phyloP scores from a whole-genome alignment of 768 basidiomycete species.

The Russula compacta region DNA sequence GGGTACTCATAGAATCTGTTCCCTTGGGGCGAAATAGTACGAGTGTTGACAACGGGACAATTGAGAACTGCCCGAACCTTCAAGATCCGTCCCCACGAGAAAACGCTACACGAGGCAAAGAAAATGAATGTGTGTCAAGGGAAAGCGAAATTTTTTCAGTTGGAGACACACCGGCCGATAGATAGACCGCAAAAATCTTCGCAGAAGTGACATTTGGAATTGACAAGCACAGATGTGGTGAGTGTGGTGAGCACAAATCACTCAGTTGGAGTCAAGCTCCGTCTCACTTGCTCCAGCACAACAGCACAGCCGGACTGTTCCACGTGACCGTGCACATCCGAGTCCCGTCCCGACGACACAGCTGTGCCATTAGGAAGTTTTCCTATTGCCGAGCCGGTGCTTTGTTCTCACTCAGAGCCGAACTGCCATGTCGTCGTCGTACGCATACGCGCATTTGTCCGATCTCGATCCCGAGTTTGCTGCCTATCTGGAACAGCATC shows the following conservation, averaged over 20 bases:
- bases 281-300: too few species aligned
- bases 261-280: too few species aligned
- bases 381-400: too few species aligned
- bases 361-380: too few species aligned
- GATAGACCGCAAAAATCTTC: background rate
- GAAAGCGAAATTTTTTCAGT: background rate
- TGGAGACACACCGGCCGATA: slow-evolving; percentile 6
- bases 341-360: too few species aligned
- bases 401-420: background rate
- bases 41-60: background rate
- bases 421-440: background rate
- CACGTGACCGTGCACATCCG: background rate
- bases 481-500: background rate
- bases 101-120: background rate
- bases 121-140: background rate
- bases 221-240: too few species aligned
- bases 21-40: background rate
- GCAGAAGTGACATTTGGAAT: background rate
- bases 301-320: too few species aligned
- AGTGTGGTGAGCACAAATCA: background rate
- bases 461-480: slow-evolving; percentile 1
- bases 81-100: slow-evolving; percentile 16
- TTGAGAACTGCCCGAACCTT: slow-evolving; percentile 3
- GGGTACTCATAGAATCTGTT: slow-evolving; percentile 19
- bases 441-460: background rate